Evolutionary conservation across 768 basidiomycete species (phyloP), one percentile per base, ranked within the genome.

Genomic region (Collybiopsis confluens): DNA sequence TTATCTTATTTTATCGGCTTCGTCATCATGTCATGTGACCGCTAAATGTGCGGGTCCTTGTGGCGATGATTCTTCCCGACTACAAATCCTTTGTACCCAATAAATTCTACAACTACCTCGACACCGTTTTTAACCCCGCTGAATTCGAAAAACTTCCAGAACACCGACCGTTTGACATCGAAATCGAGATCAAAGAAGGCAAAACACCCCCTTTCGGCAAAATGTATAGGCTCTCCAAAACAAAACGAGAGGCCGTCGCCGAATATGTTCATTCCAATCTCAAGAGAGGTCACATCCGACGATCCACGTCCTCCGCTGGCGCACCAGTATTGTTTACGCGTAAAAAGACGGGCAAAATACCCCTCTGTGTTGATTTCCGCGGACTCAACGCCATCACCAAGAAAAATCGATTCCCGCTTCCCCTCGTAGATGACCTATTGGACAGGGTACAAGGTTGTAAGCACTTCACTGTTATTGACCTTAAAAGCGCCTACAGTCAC

Each of bases 351-450:
- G 61, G 65, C 16, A 55, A 51, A 2, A 52, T 65, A 16, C 46
- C 57, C 2, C 59, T 67, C 26, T 69, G 65, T 44, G 53, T 65
- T 15, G 52, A 69, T 24, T 68, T 58, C 27, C 40, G 54, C n/a
- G 55, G n/a, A n/a, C n/a, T n/a, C n/a, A n/a, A n/a, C n/a, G n/a
- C n/a, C n/a, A n/a, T n/a, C n/a, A n/a, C n/a, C 0, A 65, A 62
- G 44, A 72, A 71, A 52, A 62, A 72, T 33, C 45, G 56, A 0
- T 73, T 70, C 30, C 68, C 68, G 0, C 59, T 73, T 15, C 70
- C 69, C 0, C 62, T 70, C 4, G 57, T 73, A 35, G 18, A 50
- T 18, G 66, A 73, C 28, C 59, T 71, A 0, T 59, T 71, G 13
- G 61, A 71, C n/a, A n/a, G n/a, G n/a, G n/a, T n/a, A n/a, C n/a